Evolutionary conservation across 345 rosid genomes (phyloP), one percentile per base, ranked within the genome.

Genomic region (Combretum micranthum): DNA sequence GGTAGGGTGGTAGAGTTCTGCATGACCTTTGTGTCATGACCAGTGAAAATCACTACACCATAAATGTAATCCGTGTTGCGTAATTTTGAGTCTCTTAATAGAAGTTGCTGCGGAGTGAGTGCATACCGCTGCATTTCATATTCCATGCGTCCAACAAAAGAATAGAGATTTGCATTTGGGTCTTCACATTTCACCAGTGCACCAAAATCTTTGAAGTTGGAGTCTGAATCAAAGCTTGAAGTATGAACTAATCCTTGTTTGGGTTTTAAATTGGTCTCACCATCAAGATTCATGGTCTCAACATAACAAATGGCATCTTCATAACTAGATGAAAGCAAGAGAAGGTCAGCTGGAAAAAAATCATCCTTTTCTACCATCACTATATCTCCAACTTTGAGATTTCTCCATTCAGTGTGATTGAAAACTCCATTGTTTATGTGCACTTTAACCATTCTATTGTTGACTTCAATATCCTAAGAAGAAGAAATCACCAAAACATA

Each of bases 271-370:
- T 91, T 91, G 15, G 98, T 88, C 68, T 91, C 98, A 7, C 98
- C 98, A 64, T 91, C 98, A 32, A 91, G 91, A 56, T 91, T 91
- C 95, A 80, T 88, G 47, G 98, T 91, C 82, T 88, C 98, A 42
- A 91, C 96, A 61, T 91, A 91, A 75, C 96, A 88, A 53, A 81
- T 64, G 49, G 83, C 90, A 64, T 88, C 96, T 5, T 82, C 96
- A 62, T 86, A 82, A 69, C 78, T 77, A 22, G 98, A 88, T 0
- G 95, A 81, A 43, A 91, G 88, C 72, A 91, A 70, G 52, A 88
- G 67, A 48, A 91, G 88, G 47, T 91, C 98, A 1, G 95, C 84
- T 0, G 98, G 98, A 52, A 91, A 88, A 74, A 82, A 88, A 50
- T 81, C 80, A 56, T 91, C 85, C 69, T 85, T 88, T 64, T 77